Conservation (phyloP, 179 eudicot genomes). For the Spinacia oleracea region DNA sequence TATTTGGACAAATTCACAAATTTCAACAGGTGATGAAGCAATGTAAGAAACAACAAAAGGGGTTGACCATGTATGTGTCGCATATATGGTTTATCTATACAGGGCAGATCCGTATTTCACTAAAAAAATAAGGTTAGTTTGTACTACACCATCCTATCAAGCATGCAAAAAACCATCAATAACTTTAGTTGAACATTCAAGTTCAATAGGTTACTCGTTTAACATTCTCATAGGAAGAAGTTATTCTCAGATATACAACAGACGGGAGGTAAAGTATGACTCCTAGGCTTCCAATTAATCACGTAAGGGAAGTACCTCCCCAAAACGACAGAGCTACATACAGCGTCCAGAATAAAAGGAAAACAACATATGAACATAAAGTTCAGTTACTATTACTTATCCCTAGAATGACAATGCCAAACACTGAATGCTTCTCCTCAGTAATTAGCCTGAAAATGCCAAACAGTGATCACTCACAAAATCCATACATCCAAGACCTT, state of each 20-base stretch:
- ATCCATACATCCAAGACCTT: too few relatives aligned
- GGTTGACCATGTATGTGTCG: background rate
- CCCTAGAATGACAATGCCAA: background rate
- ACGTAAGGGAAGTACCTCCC: background rate
- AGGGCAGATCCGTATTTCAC: background rate
- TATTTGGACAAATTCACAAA: background rate
- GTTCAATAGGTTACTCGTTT: background rate
- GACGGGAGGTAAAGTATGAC: background rate
- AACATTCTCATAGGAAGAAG: background rate
- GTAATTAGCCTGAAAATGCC: background rate
- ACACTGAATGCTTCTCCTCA: background rate
- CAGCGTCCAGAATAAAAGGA: background rate
- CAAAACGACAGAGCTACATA: background rate
- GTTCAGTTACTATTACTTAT: background rate
- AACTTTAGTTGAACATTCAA: background rate
- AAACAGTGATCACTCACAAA: background rate
- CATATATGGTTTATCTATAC: background rate
- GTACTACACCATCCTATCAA: background rate
- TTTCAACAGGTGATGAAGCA: background rate
- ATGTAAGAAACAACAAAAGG: background rate
- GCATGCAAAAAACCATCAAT: background rate
- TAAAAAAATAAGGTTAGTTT: background rate
- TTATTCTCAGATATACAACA: background rate
- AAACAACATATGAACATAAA: background rate
- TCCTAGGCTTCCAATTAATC: background rate